Evolutionary conservation across 208 protist species (phyloP), one percentile per base, ranked within the genome.

Genomic region (Trypanosoma congolense): DNA sequence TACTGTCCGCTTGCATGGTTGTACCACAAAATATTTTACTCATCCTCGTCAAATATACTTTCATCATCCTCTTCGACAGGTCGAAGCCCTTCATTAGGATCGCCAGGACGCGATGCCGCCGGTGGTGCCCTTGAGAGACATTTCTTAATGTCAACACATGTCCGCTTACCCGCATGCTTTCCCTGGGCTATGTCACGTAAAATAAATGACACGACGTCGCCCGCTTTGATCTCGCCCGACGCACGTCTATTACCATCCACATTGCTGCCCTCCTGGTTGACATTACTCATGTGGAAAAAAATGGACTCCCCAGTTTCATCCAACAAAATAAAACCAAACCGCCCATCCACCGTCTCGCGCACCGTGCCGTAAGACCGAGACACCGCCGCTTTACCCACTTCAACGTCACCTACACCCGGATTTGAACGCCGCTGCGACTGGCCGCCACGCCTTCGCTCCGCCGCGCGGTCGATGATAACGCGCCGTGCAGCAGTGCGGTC

Each of bases 221-320:
- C 81, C 25, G 44, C 49, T 48, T 62, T 61, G 35, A 87, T 50
- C 10, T 9, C n/a, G n/a, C n/a, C 38, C 4, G 38, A 12, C 16
- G 16, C 21, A 40, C 35, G 14, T n/a, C 14, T 14, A 40, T 40
- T 14, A 40, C 35, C 35, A 8, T 40, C 21, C 10, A 29, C 43
- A 18, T 41, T 22, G 4, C 45, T 21, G 10, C 24, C 12, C 1
- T 42, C 36, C 1, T 44, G 42, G 30, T 40, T 58, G 10, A 54
- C 53, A 60, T 85, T 78, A 26, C 52, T 65, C 47, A 72, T 19
- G 59, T 92, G 85, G 31, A 92, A 92, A 62, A 92, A 89, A 33
- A 92, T 75, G 25, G 78, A 89, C 40, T 84, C 76, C 0, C 85
- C 81, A 9, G 62, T 75, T 42, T 76, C 55, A 54, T 84, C 77